Base-by-base conservation (phyloP, 169 alveolate genomes). In the Plasmodium inui region DNA sequence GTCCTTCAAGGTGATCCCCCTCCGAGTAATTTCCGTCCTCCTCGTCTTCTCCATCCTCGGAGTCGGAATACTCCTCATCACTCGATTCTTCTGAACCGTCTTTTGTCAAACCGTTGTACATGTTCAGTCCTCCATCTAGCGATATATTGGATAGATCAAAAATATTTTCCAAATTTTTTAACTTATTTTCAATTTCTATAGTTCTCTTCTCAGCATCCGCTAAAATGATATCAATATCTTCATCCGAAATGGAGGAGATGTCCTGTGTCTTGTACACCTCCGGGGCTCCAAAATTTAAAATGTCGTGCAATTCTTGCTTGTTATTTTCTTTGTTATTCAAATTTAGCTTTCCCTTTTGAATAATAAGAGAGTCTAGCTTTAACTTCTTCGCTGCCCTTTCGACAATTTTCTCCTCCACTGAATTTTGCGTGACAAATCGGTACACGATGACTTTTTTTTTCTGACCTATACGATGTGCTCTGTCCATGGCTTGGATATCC, bases 401-500 rank as follows among this genome's bases (percentile, higher is more conserved):
- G 32, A 99, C 97, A 74, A 99, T 98, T 94, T 98, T 99, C 93
- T 99, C 99, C 95, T 99, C 99, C n/a, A 99, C 97, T 1, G 99
- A 98, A 95, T 98, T 97, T 86, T 98, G 99, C 61, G 99, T 98
- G 37, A 98, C 98, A 92, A 99, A 94, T 76, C 99, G 95, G 94
- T 98, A 99, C 0, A 99, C 99, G 89, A 97, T 97, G 9, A 99
- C 99, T 39, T 98, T 97, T 90, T 98, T 99, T 81, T 98, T 98
- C 94, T 99, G 99, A 10, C 99, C 99, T 67, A 99, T 99, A 88
- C 99, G 96, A 94, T 99, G 99, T 28, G 99, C 99, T 85, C 99
- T 95, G 93, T 98, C 99, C 98, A 98, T 98, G 30, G 99, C 99
- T 88, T 99, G 98, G 17, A 98, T 97, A 93, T 99, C 99, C 83